Evolutionary conservation across 768 basidiomycete genomes (phyloP), one percentile per base, ranked within the genome.

Genomic region (Candolleomyces aberdarensis): DNA sequence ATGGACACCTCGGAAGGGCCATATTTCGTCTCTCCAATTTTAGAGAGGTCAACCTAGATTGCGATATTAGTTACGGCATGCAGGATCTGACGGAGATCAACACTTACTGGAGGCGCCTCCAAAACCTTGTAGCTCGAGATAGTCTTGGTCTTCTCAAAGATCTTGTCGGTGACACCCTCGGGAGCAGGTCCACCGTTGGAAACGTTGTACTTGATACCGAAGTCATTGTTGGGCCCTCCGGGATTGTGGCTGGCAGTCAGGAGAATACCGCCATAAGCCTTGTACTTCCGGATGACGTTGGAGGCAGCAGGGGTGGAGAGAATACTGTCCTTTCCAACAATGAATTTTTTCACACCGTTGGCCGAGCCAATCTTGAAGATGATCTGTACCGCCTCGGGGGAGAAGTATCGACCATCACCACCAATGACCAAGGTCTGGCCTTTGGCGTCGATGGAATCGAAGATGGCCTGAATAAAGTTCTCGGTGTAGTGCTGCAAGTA

Each of bases 151-250:
- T 85, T 88, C 71, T 92, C 94, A 72, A 83, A 96, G 64, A 99
- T 98, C 77, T 87, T 89, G 78, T 99, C 83, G n/a, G 97, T 99
- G 61, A 99, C 88, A 69, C 81, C 86, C 77, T 99, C 97, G 0
- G 97, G 95, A 20, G 97, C 97, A 19, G 97, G 96, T 3, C 97
- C 97, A 62, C 97, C 97, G 67, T 99, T 99, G 43, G 89, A 88
- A 52, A 94, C 91, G 75, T 99, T 99, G 81, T 97, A 99, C 77
- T 99, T 98, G 85, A 99, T 98, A 52, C 97, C 97, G 73, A 98
- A 99, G 75, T 99, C 97, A 68, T 92, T 90, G 71, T 94, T 84
- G n/a, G 97, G 97, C 22, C 97, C 97, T 58, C 97, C 97, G 17
- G 97, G 96, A 75, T 99, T 99, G 82, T 99, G 97, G 62, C 88